Conservation (phyloP, 208 protist genomes). For the Pavlovales sp. region DNA sequence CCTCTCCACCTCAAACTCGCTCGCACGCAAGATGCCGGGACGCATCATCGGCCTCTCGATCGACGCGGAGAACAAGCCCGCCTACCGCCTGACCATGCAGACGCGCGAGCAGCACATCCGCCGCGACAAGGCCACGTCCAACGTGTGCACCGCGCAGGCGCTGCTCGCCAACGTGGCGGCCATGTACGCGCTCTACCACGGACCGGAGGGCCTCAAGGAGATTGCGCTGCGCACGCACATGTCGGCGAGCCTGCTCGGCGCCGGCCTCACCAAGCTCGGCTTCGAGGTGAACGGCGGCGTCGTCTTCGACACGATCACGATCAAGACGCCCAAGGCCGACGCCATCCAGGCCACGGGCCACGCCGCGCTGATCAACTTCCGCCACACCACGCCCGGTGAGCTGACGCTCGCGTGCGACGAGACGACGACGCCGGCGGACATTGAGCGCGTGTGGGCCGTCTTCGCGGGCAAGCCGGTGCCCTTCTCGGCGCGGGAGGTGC, state of each 20-base stretch:
- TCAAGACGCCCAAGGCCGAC: conserved; percentile 48
- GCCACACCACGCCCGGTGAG: conserved; percentile 65
- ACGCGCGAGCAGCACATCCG: conserved; percentile 98
- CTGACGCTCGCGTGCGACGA: conserved; percentile 87
- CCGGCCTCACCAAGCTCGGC: conserved; percentile 76
- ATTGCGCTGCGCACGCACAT: conserved; percentile 82
- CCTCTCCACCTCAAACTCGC: conserved; percentile 72
- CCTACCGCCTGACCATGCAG: conserved; percentile 92
- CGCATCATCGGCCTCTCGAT: conserved; percentile 90
- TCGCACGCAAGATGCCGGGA: conserved; percentile 84
- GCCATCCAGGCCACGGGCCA: conserved; percentile 66
- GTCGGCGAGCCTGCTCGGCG: conserved; percentile 71
- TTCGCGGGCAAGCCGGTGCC: neutral
- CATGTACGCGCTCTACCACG: conserved; percentile 96
- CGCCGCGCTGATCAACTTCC: conserved; percentile 81
- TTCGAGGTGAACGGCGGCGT: neutral
- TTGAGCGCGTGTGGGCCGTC: conserved; percentile 70
- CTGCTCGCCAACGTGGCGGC: conserved; percentile 91
- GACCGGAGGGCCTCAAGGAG: conserved; percentile 81
- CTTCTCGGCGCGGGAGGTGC: neutral
- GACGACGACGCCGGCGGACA: conserved; percentile 73
- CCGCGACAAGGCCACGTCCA: conserved; percentile 80
- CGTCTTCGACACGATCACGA: conserved; percentile 37
- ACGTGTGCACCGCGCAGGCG: conserved; percentile 92
- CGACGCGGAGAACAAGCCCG: conserved; percentile 70